Evolutionary conservation across 352 stramenopile genomes (phyloP).

Genomic region (Peronospora destructor): DNA sequence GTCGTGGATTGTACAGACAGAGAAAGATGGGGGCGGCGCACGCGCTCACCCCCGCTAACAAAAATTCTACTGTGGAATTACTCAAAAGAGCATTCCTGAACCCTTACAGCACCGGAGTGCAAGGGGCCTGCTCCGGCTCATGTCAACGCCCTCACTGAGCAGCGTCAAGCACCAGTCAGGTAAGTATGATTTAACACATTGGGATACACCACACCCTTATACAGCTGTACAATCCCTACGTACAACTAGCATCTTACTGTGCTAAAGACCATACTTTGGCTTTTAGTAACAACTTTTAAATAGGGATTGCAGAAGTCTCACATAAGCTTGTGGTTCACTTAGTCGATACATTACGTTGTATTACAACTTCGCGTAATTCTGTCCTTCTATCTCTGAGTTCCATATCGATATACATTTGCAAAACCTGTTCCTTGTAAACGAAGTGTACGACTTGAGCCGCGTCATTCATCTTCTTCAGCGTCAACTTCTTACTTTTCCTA

Average conservation of each 20-base stretch:
- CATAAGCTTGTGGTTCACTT: no score
- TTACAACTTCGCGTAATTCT: background rate
- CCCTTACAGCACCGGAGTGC: conserved; percentile 83
- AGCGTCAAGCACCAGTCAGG: conserved; percentile 78
- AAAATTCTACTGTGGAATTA: conserved; percentile 85
- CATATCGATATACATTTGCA: background rate
- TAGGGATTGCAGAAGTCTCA: no score
- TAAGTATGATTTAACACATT: conserved; percentile 50
- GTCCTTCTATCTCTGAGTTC: background rate
- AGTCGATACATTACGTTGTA: no score
- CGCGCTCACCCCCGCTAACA: conserved; percentile 63
- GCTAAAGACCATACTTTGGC: no score
- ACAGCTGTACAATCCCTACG: background rate
- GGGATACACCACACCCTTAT: background rate
- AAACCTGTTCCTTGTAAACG: background rate
- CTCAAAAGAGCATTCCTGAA: conserved; percentile 75
- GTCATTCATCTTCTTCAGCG: background rate
- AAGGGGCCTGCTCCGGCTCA: conserved; percentile 83
- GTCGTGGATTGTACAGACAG: no score
- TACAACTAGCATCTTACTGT: background rate
- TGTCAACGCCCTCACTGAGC: conserved; percentile 81
- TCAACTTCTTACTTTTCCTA: conserved; percentile 6
- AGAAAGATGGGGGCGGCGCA: conserved; percentile 45
- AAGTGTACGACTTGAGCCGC: background rate
- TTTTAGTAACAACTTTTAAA: no score